These are phyloP conservation scores for Nicotiana benthamiana DNA, from an alignment of 257 asterid species.

Conservation along the genomic window DNA sequence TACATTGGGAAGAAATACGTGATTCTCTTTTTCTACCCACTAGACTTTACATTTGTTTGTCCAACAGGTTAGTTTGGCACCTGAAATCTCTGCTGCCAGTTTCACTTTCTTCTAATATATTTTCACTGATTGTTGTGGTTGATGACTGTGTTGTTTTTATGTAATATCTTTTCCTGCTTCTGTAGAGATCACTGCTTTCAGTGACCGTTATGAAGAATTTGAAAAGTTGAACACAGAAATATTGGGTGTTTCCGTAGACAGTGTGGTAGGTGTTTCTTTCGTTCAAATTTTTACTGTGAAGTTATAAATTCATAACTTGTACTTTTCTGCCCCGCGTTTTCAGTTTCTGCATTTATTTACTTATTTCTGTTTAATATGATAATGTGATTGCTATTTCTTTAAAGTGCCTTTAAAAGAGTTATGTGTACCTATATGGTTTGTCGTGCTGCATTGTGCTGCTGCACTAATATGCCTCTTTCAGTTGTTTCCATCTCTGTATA, in stretches of 20 bases:
- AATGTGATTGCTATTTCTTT: neutral
- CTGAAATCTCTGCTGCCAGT: neutral
- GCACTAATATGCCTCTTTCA: neutral
- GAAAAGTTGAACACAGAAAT: slow-evolving; percentile 38
- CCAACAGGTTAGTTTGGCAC: no score
- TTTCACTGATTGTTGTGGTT: neutral
- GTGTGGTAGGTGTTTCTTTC: slow-evolving; percentile 31
- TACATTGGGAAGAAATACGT: no score
- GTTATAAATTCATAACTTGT: neutral
- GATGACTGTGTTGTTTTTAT: neutral
- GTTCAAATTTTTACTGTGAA: neutral
- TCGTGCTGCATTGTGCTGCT: neutral
- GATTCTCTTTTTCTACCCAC: no score
- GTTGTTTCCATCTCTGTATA: neutral
- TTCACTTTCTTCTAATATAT: neutral
- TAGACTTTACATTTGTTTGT: no score
- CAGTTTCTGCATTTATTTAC: neutral
- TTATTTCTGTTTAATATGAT: neutral
- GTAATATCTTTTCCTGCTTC: neutral
- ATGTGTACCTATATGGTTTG: neutral
- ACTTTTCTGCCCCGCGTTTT: neutral
- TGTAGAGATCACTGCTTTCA: slow-evolving; percentile 81
- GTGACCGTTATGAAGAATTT: slow-evolving; percentile 45
- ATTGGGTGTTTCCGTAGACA: slow-evolving; percentile 42
- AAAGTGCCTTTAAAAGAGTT: neutral